Evolutionary conservation across 129 eudicot genomes (phyloP), one percentile per base, ranked within the genome.

Genomic region (Smallanthus sonchifolius): DNA sequence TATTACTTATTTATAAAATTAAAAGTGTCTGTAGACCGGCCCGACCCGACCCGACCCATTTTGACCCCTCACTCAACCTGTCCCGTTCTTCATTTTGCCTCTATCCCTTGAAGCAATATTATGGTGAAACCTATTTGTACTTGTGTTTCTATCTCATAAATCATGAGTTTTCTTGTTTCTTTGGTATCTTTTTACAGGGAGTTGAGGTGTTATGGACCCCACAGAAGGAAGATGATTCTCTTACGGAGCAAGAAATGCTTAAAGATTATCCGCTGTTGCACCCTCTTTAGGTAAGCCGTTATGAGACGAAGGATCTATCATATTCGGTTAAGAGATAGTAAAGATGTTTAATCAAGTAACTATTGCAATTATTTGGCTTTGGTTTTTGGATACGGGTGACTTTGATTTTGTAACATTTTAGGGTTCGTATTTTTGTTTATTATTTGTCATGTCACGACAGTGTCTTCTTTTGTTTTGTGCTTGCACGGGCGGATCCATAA

Each of bases 181-280:
- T 80, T 63, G 61, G 70, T 64, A 65, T 74, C 6, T n/a, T 47
- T 16, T 47, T 80, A 65, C 88, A n/a, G n/a, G n/a, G n/a, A n/a
- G n/a, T n/a, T n/a, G n/a, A n/a, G n/a, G n/a, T n/a, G n/a, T n/a
- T n/a, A n/a, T n/a, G n/a, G n/a, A n/a, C n/a, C n/a, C n/a, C n/a
- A n/a, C n/a, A n/a, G n/a, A n/a, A n/a, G n/a, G n/a, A n/a, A n/a
- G 81, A 79, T 7, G 92, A 89, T 51, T 82, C 89, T 14, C 75
- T 92, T 70, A 81, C 90, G 6, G 96, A 89, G 65, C 81, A 88
- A 70, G 94, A 92, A 76, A 73, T 86, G 68, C 91, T 89, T 5
- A 87, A 89, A 75, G 88, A 92, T 75, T 92, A 89, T 86, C n/a
- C 88, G 11, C 74, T 87, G 19, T 42, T 89, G 82, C 86, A 85